A percentile compares a stretch with the other conserved stretches of the same genome.
phyloP scores from a whole-genome alignment of 345 rosid genomes.

The Hibiscus trionum region DNA sequence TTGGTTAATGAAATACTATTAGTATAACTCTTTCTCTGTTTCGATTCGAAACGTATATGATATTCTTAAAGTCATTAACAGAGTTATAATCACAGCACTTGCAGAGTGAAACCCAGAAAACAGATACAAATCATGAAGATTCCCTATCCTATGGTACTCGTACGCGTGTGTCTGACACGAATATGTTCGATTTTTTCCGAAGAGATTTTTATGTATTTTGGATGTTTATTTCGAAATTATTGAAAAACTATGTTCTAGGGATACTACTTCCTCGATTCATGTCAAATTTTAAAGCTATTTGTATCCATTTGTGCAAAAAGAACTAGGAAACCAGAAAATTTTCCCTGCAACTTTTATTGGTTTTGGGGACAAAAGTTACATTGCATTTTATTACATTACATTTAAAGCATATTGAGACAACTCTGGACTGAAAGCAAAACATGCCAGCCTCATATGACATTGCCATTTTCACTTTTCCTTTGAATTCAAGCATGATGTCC shows the following conservation, averaged over 20 bases:
- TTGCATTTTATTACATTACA: not conserved
- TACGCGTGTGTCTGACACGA: too few species aligned
- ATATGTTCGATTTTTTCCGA: too few species aligned
- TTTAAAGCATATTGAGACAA: not conserved
- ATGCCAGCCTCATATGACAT: not conserved
- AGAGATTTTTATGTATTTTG: too few species aligned
- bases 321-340: not conserved
- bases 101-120: not conserved
- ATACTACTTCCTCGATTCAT: too few species aligned
- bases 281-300: not conserved
- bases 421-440: not conserved
- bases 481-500: constrained; percentile 4
- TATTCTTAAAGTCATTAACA: not conserved
- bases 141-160: too few species aligned
- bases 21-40: not conserved
- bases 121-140: not conserved
- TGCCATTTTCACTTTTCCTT: not conserved
- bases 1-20: constrained; percentile 18
- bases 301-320: not conserved
- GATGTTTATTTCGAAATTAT: too few species aligned
- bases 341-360: not conserved
- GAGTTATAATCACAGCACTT: not conserved
- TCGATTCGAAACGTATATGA: too few species aligned
- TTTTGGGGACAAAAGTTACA: not conserved
- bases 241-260: too few species aligned